phyloP scores from a whole-genome alignment of 1,284 basidiomycete species.

The Singerocomus inundabilis region DNA sequence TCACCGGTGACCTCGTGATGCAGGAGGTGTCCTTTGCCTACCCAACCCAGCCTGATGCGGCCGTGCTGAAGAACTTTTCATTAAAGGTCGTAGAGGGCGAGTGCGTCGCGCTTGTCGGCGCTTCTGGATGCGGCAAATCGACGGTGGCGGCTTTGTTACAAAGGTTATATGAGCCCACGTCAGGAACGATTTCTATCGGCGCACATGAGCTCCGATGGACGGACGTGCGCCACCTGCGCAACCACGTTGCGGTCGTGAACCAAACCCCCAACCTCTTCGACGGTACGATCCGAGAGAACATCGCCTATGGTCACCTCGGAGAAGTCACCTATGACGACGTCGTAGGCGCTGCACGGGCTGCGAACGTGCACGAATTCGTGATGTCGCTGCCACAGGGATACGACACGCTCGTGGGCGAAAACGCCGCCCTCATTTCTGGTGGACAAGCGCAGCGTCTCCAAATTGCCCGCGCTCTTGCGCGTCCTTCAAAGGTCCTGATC shows the following conservation, averaged over 20 bases:
- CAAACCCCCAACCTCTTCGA: conserved; percentile 89
- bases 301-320: conserved; percentile 64
- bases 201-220: conserved; percentile 49
- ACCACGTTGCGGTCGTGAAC: conserved; percentile 82
- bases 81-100: conserved; percentile 70
- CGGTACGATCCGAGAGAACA: conserved; percentile 81
- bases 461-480: conserved; percentile 86
- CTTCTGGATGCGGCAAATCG: conserved; percentile 88
- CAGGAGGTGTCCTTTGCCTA: conserved; percentile 78
- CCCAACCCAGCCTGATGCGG: conserved; percentile 72
- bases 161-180: conserved; percentile 77
- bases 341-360: conserved; percentile 66
- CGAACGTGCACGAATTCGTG: conserved; percentile 89
- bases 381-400: conserved; percentile 79
- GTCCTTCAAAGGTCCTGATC: conserved; percentile 73
- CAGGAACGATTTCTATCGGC: conserved; percentile 64
- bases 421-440: conserved; percentile 85
- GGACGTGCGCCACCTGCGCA: conserved; percentile 73
- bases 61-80: conserved; percentile 66
- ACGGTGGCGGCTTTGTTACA: conserved; percentile 84
- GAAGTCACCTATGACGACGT: conserved; percentile 53
- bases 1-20: conserved; percentile 68
- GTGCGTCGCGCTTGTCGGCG: conserved; percentile 84
- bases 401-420: conserved; percentile 85
- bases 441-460: conserved; percentile 93